A percentile compares a stretch with the other conserved stretches of the same genome.
These are phyloP conservation scores for Neoarthrinium moseri DNA, from an alignment of 2,329 filamentous ascomycete genomes.

Conservation along the genomic window DNA sequence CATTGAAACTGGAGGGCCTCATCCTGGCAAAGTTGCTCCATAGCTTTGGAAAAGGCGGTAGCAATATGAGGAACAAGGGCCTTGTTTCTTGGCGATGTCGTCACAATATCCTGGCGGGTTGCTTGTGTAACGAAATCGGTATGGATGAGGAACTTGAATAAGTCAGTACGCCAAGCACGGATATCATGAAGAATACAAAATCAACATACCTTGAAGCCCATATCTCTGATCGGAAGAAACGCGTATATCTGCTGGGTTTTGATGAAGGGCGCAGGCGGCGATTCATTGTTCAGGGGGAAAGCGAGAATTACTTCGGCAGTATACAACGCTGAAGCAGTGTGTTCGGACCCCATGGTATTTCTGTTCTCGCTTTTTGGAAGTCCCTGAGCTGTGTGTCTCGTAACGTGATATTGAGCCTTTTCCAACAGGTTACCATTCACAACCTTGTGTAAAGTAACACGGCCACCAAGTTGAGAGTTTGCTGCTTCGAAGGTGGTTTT, in stretches of 20 bases:
- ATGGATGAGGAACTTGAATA: conserved; percentile 44
- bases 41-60: conserved; percentile 35
- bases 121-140: conserved; percentile 48
- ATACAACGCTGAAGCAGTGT: conserved; percentile 18
- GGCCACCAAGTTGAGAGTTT: background rate
- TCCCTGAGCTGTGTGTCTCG: conserved; percentile 22
- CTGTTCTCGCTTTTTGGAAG: conserved; percentile 35
- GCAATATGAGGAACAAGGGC: conserved; percentile 33
- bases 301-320: conserved; percentile 40
- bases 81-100: conserved; percentile 35
- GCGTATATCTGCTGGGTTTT: conserved; percentile 41
- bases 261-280: conserved; percentile 33
- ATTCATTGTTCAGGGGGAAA: conserved; percentile 37
- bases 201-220: conserved; percentile 39
- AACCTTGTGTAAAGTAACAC: background rate
- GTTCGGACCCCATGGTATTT: conserved; percentile 24
- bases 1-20: conserved; percentile 37
- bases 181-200: background rate
- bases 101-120: conserved; percentile 40
- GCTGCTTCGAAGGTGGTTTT: conserved; percentile 13
- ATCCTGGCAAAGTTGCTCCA: conserved; percentile 37
- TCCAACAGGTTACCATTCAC: conserved; percentile 9
- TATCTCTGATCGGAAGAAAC: conserved; percentile 42
- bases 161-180: conserved; percentile 4
- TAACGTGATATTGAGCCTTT: conserved; percentile 28